Evolutionary conservation across 1,284 basidiomycete species (phyloP), one percentile per base, ranked within the genome.

Genomic region (Exsudoporus floridanus): DNA sequence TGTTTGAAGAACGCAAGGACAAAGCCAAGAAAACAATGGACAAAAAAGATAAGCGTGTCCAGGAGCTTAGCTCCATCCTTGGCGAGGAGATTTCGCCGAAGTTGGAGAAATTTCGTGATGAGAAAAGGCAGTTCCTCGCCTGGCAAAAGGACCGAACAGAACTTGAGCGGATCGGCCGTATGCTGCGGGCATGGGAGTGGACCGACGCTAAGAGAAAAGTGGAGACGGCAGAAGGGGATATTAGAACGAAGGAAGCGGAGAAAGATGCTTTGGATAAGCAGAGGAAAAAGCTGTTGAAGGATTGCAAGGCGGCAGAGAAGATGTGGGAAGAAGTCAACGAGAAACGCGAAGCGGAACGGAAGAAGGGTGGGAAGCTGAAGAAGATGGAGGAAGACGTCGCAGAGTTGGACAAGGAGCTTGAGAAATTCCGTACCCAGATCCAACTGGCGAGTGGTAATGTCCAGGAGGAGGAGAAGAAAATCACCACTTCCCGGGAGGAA

Each of bases 1-100:
- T 99, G 96, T 99, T 98, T 65, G 97, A 99, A 71, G 96, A 99
- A 57, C 84, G 92, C 33, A 99, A 99, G 71, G 94, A 98, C 66
- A 98, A 98, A 70, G 96, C 97, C 8, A 84, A 90, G 69, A 95
- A 93, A 73, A 98, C 94, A 0, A 99, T 99, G 87, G 80, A 83
- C 28, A 98, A 98, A 79, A 99, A 99, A 76, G 94, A 99, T 62
- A 98, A 95, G 73, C 90, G 92, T 63, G 91, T 99, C 21, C 88
- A 92, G 57, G 95, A 98, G 71, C 90, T 98, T 65, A 85, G 81
- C 19, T 77, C 82, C 2, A 77, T 92, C 16, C 81, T 98, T 21
- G 73, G 77, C 1, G 94, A 98, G 69, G 97, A 99, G 72, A 98
- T 99, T 66, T 89, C 86, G 0, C 96, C 96, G 1, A 98, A 98